These are phyloP conservation scores for Camptophora hylomeconis DNA, from an alignment of 2,329 filamentous ascomycete genomes.

Conservation along the genomic window DNA sequence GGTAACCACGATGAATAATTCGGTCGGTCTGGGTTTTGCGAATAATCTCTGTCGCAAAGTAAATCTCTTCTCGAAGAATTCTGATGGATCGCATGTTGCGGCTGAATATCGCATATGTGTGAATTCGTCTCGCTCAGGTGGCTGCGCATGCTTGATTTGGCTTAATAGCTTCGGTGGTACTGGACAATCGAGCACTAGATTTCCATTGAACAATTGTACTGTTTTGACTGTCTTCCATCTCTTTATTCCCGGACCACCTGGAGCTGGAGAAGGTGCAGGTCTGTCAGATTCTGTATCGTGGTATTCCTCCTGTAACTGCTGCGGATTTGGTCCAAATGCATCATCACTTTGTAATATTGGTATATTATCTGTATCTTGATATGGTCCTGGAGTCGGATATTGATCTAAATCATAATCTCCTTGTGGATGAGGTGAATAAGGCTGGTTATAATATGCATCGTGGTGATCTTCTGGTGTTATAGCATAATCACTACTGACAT, in stretches of 20 bases:
- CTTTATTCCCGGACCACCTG: slow-evolving; percentile 52
- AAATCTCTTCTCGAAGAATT: slow-evolving; percentile 82
- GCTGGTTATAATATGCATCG: slow-evolving; percentile 72
- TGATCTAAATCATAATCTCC: slow-evolving; percentile 45
- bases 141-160: slow-evolving; percentile 69
- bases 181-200: slow-evolving; percentile 91
- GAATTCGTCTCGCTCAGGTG: slow-evolving; percentile 68
- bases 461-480: slow-evolving; percentile 76
- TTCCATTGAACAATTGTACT: slow-evolving; percentile 92
- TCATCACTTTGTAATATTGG: slow-evolving; percentile 56
- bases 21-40: slow-evolving; percentile 81
- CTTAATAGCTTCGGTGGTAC: slow-evolving; percentile 79
- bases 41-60: slow-evolving; percentile 85
- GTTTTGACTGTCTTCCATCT: slow-evolving; percentile 98
- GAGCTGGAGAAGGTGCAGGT: slow-evolving; percentile 26
- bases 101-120: slow-evolving; percentile 79
- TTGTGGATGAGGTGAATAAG: slow-evolving; percentile 58
- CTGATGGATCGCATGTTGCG: slow-evolving; percentile 80
- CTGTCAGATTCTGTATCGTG: slow-evolving; percentile 23
- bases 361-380: slow-evolving; percentile 57
- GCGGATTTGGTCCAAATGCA: slow-evolving; percentile 49
- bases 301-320: slow-evolving; percentile 17
- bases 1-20: slow-evolving; percentile 90
- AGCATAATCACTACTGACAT: slow-evolving; percentile 53
- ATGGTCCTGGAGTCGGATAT: slow-evolving; percentile 41